Base-by-base conservation (phyloP, 2,329 filamentous ascomycete species). In the Emmonsiellopsis sp. region DNA sequence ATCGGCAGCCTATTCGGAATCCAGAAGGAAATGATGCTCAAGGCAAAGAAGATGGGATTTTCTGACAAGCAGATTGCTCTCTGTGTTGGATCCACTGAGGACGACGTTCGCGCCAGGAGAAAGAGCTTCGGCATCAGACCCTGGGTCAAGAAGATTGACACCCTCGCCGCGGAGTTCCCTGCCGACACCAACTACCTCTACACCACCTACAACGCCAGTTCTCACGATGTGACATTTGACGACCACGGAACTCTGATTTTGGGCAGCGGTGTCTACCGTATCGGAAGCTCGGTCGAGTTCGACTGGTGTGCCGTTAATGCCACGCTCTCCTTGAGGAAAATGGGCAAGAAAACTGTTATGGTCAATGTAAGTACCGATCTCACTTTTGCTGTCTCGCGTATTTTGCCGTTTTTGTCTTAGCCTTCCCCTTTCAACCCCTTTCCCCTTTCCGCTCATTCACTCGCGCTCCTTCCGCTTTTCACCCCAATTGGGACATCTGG, bases 71-170 rank as follows among this genome's bases (percentile, higher is more conserved):
- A 98, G 75, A 97, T 98, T 64, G 89, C 90, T 51, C 79, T 82
- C 57, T 87, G 89, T 34, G 87, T 95, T 62, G 86, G 87, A 64
- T 85, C 86, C 69, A 87, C 85, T 38, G 93, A 98, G 74, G 87
- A 95, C 62, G 83, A 93, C 65, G 91, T 97, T 54, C 89, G 93
- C 59, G 87, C 89, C 57, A 81, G 83, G 67, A 83, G 93, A 68
- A 84, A 87, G 76, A 81, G 83, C 70, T 93, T 96, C 69, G 89
- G 87, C 56, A 92, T 98, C 72, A 86, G 80, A 57, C 93, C 93
- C 6, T 98, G 89, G 81, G 93, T 98, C 54, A 98, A 97, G 85
- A 94, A 86, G 79, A 97, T 98, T 63, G 93, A 98, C 67, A 98
- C 93, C 16, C 80, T 98, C 56, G 93, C 93, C 62, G 93, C 93